Evolutionary conservation across 139 green algal species (phyloP).

Genomic region (Pleodorina starrii): DNA sequence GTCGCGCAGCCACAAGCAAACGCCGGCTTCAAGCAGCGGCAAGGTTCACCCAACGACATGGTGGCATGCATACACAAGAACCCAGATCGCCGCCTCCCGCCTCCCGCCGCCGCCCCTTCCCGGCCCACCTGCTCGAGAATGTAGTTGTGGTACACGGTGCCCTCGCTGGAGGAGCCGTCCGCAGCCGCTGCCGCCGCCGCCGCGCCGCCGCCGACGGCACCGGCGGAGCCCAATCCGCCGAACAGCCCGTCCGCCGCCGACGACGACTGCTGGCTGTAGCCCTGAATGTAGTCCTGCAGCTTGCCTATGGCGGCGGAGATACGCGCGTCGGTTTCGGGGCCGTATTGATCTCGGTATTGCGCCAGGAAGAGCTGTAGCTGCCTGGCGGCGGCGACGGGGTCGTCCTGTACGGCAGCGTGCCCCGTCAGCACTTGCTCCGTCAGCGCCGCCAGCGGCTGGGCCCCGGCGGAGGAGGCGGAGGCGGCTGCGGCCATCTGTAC

Average conservation of each 20-base stretch:
- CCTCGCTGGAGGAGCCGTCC: not conserved
- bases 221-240: not conserved
- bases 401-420: not conserved
- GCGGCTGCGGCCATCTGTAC: not conserved
- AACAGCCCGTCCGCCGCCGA: not conserved
- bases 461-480: not conserved
- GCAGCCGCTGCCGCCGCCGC: not conserved
- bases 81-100: too few species aligned
- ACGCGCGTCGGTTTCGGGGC: constrained; percentile 34
- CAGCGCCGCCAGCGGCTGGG: not conserved
- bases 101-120: too few species aligned
- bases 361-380: constrained; percentile 41
- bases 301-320: constrained; percentile 5
- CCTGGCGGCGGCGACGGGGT: constrained; percentile 19
- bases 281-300: constrained; percentile 36
- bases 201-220: not conserved
- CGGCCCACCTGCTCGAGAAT: constrained; percentile 44
- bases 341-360: constrained; percentile 34
- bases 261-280: not conserved
- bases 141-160: constrained; percentile 39
- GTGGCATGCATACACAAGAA: too few species aligned
- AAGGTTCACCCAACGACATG: too few species aligned
- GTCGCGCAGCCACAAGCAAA: too few species aligned
- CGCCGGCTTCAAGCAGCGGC: too few species aligned
- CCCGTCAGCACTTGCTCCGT: constrained; percentile 26